Evolutionary conservation across 257 asterid genomes (phyloP).

Genomic region (Penstemon newberryi): DNA sequence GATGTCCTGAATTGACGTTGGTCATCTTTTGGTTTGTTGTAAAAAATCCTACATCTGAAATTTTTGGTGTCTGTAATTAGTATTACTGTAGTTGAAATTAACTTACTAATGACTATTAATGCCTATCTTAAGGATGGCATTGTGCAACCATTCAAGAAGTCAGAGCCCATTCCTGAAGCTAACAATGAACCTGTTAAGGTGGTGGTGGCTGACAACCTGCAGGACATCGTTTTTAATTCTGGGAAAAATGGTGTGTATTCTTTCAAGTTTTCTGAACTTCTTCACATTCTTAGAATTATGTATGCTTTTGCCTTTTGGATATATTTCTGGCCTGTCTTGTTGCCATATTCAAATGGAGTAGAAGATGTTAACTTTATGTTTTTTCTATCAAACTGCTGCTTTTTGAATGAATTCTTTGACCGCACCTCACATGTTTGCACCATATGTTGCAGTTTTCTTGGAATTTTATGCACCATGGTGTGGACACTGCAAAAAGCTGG

Average conservation of each 20-base stretch:
- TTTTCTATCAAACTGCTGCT: too few relatives aligned
- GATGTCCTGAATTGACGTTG: slow-evolving; percentile 9
- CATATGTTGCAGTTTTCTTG: slow-evolving; percentile 52
- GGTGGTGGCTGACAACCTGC: slow-evolving; percentile 71
- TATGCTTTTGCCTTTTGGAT: too few relatives aligned
- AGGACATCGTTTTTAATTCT: slow-evolving; percentile 61
- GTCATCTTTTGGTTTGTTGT: neutral
- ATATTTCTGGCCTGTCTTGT: too few relatives aligned
- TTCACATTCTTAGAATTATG: too few relatives aligned
- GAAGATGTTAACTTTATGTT: too few relatives aligned
- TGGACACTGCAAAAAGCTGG: slow-evolving; percentile 89
- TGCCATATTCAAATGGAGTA: neutral
- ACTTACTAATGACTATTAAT: slow-evolving; percentile 25
- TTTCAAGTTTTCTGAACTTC: neutral
- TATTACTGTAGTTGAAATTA: neutral
- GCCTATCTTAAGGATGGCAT: slow-evolving; percentile 55
- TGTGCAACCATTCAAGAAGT: slow-evolving; percentile 55
- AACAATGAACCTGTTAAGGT: slow-evolving; percentile 74
- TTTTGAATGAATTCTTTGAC: too few relatives aligned
- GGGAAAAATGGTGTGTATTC: slow-evolving; percentile 54
- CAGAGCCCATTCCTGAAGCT: slow-evolving; percentile 71
- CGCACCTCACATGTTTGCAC: slow-evolving; percentile 2
- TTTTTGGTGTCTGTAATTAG: neutral
- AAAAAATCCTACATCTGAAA: neutral
- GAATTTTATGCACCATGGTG: slow-evolving; percentile 98